Base-by-base conservation (phyloP, 116 monocot genomes). In the Zostera marina region DNA sequence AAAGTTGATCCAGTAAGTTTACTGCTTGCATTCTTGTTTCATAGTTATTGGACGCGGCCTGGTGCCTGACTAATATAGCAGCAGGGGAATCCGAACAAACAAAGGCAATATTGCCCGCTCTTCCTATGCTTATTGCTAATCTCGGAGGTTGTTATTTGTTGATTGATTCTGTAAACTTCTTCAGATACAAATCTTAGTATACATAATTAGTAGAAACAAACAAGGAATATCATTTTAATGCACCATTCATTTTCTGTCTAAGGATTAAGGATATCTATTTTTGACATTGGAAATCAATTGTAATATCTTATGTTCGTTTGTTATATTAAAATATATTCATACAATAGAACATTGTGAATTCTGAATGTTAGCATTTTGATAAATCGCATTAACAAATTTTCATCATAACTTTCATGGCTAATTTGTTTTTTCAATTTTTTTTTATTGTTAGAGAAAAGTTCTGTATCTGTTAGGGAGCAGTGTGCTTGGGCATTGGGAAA, bases 401-500 rank as follows among this genome's bases (percentile, higher is more conserved):
- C 4, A 32, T 32, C 32, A 32, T 32, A 32, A 32, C 32, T 32
- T 32, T 32, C 32, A 32, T 32, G 32, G 32, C 32, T 32, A 32
- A 32, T 32, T 32, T 32, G 32, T 2, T 3, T 32, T 32, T 32
- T 32, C 32, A 32, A 32, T 32, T 32, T 0, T 26, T 11, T 21
- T 10, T 70, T 63, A 41, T 68, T 63, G 41, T 13, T 73, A 96
- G 94, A 88, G 60, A 96, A 88, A 75, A 96, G 85, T 63, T 85
- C 82, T 47, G n/a, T 74, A 32, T 76, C 73, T 66, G 94, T 96
- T 61, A 79, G 79, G 42, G 94, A 96, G 70, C 94, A 88, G 76
- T 96, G 89, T 70, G 85, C 94, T 52, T 96, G 94, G 94, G 89
- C 94, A 58, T 58, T 96, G 66, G 94, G 94, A 40, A 96, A 96